Conservation (phyloP, 2,329 filamentous ascomycete genomes). For the Aspergillus ochraceoroseus region DNA sequence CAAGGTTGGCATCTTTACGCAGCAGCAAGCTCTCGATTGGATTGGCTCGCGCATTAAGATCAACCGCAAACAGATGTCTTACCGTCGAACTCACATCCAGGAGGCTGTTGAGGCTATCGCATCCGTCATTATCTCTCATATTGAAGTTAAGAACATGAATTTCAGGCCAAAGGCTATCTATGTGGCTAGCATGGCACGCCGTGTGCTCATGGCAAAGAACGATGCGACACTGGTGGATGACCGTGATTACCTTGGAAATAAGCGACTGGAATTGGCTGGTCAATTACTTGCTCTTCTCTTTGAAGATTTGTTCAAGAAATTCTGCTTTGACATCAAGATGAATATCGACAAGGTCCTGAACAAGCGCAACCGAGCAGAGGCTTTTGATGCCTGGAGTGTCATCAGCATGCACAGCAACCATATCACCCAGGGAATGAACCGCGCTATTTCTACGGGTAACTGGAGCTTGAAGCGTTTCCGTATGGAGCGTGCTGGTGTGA, state of each 20-base stretch:
- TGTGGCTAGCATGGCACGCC: conserved; percentile 93
- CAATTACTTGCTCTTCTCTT: conserved; percentile 91
- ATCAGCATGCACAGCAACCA: conserved; percentile 78
- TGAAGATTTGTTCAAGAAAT: conserved; percentile 96
- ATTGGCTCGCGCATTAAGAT: conserved; percentile 84
- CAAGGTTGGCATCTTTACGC: conserved; percentile 78
- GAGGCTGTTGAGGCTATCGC: conserved; percentile 90
- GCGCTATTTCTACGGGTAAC: conserved; percentile 94
- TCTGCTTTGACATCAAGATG: conserved; percentile 80
- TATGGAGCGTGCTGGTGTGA: conserved; percentile 96
- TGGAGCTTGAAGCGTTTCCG: conserved; percentile 98
- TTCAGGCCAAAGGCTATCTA: conserved; percentile 97
- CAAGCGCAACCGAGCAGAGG: conserved; percentile 82
- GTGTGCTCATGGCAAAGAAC: conserved; percentile 88
- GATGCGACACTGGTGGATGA: conserved; percentile 89
- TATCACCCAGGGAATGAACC: conserved; percentile 89
- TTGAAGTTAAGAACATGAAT: conserved; percentile 83
- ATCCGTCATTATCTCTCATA: conserved; percentile 89
- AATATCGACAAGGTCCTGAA: conserved; percentile 94
- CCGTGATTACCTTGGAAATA: conserved; percentile 96
- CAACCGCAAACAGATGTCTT: conserved; percentile 58
- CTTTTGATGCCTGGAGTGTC: conserved; percentile 80
- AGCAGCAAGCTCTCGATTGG: conserved; percentile 92
- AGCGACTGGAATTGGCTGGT: conserved; percentile 87
- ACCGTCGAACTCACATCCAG: conserved; percentile 75